Percentiles rank a stretch among this genome's conserved stretches.
These are phyloP conservation scores for Irpex sp. DNA, from an alignment of 1,284 basidiomycete species.

Conservation along the genomic window DNA sequence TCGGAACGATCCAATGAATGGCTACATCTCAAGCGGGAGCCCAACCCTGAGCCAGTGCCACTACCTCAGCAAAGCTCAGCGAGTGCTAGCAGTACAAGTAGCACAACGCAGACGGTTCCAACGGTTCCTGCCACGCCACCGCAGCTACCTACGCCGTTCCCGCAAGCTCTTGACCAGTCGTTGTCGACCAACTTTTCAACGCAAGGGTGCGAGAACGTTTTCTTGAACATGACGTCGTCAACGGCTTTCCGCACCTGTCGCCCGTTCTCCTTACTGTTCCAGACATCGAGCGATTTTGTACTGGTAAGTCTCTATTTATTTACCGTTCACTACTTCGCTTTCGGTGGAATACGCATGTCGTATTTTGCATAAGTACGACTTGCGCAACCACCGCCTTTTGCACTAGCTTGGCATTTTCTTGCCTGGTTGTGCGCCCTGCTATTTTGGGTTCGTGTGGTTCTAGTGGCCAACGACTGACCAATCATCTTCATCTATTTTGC, in stretches of 20 bases:
- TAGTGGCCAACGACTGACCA: not conserved
- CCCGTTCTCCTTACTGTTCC: conserved; percentile 68
- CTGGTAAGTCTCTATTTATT: conserved; percentile 36
- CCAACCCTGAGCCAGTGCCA: conserved; percentile 14
- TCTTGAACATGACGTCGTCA: conserved; percentile 66
- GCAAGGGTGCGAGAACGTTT: conserved; percentile 60
- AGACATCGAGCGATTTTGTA: conserved; percentile 55
- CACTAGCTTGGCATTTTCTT: not conserved
- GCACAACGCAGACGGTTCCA: conserved; percentile 19
- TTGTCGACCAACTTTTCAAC: conserved; percentile 64
- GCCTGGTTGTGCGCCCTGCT: not conserved
- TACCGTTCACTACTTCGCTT: not conserved
- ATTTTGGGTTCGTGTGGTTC: not conserved
- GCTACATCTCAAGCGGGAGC: conserved; percentile 41
- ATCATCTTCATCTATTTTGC: not conserved
- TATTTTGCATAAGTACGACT: not conserved
- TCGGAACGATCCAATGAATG: conserved; percentile 24
- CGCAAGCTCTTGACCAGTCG: conserved; percentile 68
- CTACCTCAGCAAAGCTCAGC: not conserved
- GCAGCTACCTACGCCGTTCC: conserved; percentile 65
- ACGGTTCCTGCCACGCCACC: conserved; percentile 34
- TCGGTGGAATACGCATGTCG: not conserved
- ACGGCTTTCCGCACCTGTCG: conserved; percentile 64
- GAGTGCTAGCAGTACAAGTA: not conserved
- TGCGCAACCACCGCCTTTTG: not conserved